Evolutionary conservation across 306 rosid species (phyloP).

Genomic region (Castanea sativa): DNA sequence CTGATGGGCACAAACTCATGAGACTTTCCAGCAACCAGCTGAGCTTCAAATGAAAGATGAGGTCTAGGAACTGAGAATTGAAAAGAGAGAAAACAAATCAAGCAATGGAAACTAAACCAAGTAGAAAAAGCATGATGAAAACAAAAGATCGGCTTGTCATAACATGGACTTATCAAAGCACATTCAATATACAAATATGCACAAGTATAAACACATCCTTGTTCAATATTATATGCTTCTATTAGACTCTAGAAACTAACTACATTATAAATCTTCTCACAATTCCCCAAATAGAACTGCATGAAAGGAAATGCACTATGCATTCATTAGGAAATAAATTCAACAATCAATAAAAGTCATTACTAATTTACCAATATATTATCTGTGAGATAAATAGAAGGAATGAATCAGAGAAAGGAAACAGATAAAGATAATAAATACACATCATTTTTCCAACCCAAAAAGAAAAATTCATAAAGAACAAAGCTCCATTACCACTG

Average conservation of each 20-base stretch:
- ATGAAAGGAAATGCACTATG: background rate
- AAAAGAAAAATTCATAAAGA: background rate
- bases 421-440: conserved; percentile 3
- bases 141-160: background rate
- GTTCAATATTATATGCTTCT: background rate
- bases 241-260: background rate
- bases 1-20: conserved; percentile 73
- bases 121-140: background rate
- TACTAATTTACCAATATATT: background rate
- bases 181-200: background rate
- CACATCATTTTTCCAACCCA: conserved; percentile 1
- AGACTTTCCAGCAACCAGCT: conserved; percentile 86
- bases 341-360: background rate
- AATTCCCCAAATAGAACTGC: background rate
- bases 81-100: conserved; percentile 30
- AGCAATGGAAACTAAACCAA: conserved; percentile 11
- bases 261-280: background rate
- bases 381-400: background rate
- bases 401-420: too few species aligned
- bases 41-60: conserved; percentile 97
- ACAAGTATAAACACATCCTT: background rate
- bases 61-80: conserved; percentile 80
- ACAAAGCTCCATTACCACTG: conserved; percentile 60
- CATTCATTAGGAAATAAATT: background rate
- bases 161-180: background rate